phyloP scores from a whole-genome alignment of 164 flowering plant species.

The Hamamelis virginiana region DNA sequence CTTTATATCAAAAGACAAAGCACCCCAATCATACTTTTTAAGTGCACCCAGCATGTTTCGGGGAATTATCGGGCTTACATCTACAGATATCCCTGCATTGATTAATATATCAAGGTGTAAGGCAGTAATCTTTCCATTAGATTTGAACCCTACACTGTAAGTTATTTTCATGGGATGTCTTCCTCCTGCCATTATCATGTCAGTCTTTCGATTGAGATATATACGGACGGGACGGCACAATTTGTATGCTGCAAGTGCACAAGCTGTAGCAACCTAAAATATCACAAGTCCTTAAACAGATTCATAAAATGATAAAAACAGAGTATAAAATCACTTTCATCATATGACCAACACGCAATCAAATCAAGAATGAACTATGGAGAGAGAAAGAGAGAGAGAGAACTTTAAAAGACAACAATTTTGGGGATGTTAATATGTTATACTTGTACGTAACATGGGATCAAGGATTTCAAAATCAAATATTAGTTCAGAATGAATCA shows the following conservation, averaged over 20 bases:
- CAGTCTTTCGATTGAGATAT: constrained; percentile 76
- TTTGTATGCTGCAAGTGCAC: constrained; percentile 87
- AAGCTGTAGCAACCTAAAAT: constrained; percentile 75
- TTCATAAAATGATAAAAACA: background rate
- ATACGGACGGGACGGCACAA: constrained; percentile 67
- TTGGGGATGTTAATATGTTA: no score
- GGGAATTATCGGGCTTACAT: constrained; percentile 70
- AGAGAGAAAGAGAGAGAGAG: no score
- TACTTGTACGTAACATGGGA: no score
- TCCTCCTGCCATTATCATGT: constrained; percentile 88
- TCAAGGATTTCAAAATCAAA: no score
- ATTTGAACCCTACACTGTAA: constrained; percentile 79
- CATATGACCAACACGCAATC: no score
- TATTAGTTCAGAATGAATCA: no score
- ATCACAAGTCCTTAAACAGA: background rate
- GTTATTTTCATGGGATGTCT: constrained; percentile 88
- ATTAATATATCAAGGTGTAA: constrained; percentile 60
- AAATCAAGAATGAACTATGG: no score
- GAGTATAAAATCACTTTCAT: no score
- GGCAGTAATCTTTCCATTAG: constrained; percentile 80
- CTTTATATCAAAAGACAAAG: constrained; percentile 76
- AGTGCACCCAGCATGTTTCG: constrained; percentile 35
- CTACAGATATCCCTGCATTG: constrained; percentile 61
- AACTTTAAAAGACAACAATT: no score
- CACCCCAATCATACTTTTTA: constrained; percentile 88